phyloP scores from a whole-genome alignment of 768 basidiomycete genomes.

The Crepidotus variabilis region DNA sequence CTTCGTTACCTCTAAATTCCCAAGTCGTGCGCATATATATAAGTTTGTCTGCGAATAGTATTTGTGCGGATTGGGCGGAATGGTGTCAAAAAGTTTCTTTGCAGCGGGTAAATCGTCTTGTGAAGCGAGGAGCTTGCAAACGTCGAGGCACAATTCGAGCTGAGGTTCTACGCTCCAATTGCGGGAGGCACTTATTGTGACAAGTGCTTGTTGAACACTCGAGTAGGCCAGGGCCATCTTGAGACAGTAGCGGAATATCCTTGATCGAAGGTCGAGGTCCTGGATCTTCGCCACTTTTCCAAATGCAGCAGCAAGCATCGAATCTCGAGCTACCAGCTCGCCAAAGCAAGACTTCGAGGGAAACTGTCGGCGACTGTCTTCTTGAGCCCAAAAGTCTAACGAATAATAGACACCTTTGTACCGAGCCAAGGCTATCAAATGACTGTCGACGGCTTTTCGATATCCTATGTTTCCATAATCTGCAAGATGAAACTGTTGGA shows the following conservation, averaged over 20 bases:
- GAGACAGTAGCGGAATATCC: neutral
- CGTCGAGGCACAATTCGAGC: slow-evolving; percentile 6
- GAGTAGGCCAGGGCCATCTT: slow-evolving; percentile 2
- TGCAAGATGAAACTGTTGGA: neutral
- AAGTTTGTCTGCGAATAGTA: slow-evolving; percentile 9
- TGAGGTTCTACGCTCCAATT: slow-evolving; percentile 3
- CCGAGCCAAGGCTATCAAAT: slow-evolving; percentile 2
- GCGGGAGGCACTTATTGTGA: neutral
- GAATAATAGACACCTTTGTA: neutral
- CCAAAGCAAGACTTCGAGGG: neutral
- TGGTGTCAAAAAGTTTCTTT: slow-evolving; percentile 5
- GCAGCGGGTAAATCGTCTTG: slow-evolving; percentile 7
- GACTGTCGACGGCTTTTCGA: neutral
- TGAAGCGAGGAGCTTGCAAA: slow-evolving; percentile 8
- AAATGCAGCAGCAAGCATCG: neutral
- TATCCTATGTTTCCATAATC: neutral
- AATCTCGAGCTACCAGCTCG: neutral
- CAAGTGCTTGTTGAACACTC: neutral
- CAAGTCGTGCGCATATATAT: slow-evolving; percentile 31
- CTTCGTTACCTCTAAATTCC: slow-evolving; percentile 41
- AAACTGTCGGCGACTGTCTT: neutral
- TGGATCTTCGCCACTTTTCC: neutral
- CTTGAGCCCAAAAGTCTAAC: slow-evolving; percentile 3
- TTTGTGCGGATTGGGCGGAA: neutral
- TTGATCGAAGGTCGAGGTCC: neutral